These are phyloP conservation scores for Larix sibirica DNA, from an alignment of 83 land plant species.

Conservation along the genomic window DNA sequence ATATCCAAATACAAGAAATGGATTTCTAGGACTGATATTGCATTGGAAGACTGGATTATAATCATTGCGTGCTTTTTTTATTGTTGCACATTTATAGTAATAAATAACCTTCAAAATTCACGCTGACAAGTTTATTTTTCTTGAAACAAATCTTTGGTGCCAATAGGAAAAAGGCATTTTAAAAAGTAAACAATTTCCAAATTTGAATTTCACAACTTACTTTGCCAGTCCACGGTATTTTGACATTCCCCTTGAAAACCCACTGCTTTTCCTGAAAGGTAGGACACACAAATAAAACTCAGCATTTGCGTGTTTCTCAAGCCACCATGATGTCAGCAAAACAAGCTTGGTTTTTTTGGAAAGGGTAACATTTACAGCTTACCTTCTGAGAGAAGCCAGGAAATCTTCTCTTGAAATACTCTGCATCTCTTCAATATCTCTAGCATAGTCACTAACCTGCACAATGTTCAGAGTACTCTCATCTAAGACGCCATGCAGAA, in stretches of 20 bases:
- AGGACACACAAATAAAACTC: neutral
- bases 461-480: conserved; percentile 3
- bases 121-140: neutral
- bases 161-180: neutral
- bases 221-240: conserved; percentile 12
- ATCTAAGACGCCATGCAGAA: neutral
- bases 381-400: conserved; percentile 90
- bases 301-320: neutral
- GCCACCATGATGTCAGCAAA: neutral
- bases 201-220: neutral
- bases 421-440: conserved; percentile 95
- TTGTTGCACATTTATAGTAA: neutral
- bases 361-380: neutral
- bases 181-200: neutral
- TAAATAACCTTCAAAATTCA: neutral
- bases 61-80: neutral
- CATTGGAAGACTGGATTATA: neutral
- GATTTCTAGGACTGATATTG: neutral
- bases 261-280: conserved; percentile 15
- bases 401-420: conserved; percentile 91
- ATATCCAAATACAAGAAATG: neutral
- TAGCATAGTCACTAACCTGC: conserved; percentile 89
- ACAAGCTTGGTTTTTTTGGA: neutral
- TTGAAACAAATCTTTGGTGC: neutral
- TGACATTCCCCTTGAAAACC: conserved; percentile 19